Evolutionary conservation across 2,329 filamentous ascomycete genomes (phyloP), one percentile per base, ranked within the genome.

Genomic region (Fusarium circinatum): DNA sequence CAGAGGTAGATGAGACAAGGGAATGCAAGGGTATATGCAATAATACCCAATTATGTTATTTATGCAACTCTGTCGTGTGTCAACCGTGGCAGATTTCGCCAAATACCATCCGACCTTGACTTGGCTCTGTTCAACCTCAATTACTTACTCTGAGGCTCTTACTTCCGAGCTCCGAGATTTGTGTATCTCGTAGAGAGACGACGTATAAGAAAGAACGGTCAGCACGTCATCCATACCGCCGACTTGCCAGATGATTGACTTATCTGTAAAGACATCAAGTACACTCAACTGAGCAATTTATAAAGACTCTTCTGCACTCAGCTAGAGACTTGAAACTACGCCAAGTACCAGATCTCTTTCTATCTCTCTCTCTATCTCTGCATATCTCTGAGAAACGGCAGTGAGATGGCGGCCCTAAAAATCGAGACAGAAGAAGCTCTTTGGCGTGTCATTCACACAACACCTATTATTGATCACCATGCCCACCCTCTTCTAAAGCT

Each of bases 391-490:
- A 28, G 17, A 38, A 32, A 26, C 38, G 18, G 48, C 10, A 32
- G 56, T 49, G 71, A 64, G 10, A 78, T 78, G 75, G 55, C 68
- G 18, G 54, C 58, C 38, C 42, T 58, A 20, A 42, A 65, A 41
- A 62, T 56, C 55, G 61, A 72, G 26, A 56, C 75, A 12, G 75
- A 78, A 47, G 75, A 80, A 62, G 76, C 78, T 7, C 75, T 82
- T 30, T 71, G 73, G 28, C 75, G 59, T 15, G 85, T 84, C 59
- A 88, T 91, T 64, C 80, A 84, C 34, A 83, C 78, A 26, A 89
- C 87, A 28, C 92, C 92, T 7, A 89, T 94, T 75, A 90, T 94
- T 80, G 92, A 94, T 82, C 90, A 93, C 75, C 92, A 94, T 78
- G 91, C 90, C 6, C 92, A 94, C 73, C 92, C 92, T 34, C 85